A percentile compares a stretch with the other conserved stretches of the same genome.
phyloP scores from a whole-genome alignment of 192 early-diverging fungal species.

The Endogone sp. region DNA sequence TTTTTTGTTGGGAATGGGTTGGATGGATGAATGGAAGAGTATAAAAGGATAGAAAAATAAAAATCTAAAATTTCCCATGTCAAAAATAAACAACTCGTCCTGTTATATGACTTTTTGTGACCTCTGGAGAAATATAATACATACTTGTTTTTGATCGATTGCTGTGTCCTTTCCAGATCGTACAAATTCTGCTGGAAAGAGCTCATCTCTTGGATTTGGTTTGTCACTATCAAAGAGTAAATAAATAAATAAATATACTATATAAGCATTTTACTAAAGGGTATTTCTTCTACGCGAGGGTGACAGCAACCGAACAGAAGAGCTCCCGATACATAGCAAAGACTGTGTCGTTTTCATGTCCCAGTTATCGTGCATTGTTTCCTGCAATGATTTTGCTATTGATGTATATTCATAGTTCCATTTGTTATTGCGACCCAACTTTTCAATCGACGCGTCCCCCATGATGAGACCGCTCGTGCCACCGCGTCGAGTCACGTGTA shows the following conservation, averaged over 20 bases:
- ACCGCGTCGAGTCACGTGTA: background rate
- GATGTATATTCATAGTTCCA: background rate
- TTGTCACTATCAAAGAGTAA: conserved; percentile 49
- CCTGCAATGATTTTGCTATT: background rate
- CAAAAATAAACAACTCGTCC: no score
- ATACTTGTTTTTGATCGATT: conserved; percentile 74
- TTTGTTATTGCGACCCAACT: background rate
- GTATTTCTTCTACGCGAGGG: no score
- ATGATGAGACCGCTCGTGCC: background rate
- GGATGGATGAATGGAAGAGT: background rate
- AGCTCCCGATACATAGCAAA: no score
- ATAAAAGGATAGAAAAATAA: background rate
- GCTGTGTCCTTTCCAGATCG: conserved; percentile 81
- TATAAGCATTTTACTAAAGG: background rate
- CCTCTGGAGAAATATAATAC: no score
- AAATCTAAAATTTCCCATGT: background rate
- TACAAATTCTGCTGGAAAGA: conserved; percentile 69
- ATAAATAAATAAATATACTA: conserved; percentile 3
- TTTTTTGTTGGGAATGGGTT: background rate
- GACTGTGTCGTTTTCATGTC: no score
- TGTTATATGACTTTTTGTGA: no score
- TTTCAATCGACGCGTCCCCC: background rate
- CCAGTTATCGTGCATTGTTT: no score
- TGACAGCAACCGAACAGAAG: no score
- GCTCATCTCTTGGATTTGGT: conserved; percentile 78